phyloP scores from a whole-genome alignment of 768 basidiomycete genomes.

The Lactarius evosmus region DNA sequence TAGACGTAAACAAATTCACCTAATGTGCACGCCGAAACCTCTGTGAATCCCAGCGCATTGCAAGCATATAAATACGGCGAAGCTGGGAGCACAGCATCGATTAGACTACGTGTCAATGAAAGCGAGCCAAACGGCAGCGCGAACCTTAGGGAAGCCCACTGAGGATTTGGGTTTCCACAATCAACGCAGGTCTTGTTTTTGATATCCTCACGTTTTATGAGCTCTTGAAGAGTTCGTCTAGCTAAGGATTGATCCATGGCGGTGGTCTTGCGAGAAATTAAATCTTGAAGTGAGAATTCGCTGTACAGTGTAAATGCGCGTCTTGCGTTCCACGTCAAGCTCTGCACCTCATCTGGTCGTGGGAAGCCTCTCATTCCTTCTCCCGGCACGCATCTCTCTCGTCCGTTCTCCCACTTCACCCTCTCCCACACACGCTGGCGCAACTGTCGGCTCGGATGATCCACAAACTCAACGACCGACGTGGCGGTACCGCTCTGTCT shows the following conservation, averaged over 20 bases:
- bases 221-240: conserved; percentile 69
- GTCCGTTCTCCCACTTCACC: conserved; percentile 25
- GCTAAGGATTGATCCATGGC: conserved; percentile 58
- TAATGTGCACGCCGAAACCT: conserved; percentile 93
- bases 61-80: conserved; percentile 88
- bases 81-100: conserved; percentile 41
- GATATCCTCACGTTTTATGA: conserved; percentile 68
- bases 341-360: neutral
- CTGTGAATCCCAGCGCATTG: conserved; percentile 83
- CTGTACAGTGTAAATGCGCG: neutral
- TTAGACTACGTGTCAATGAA: neutral
- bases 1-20: conserved; percentile 38
- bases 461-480: conserved; percentile 56
- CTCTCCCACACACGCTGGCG: conserved; percentile 14
- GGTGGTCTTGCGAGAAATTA: conserved; percentile 4
- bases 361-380: conserved; percentile 4
- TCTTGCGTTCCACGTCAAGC: neutral
- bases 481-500: conserved; percentile 32
- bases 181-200: conserved; percentile 78
- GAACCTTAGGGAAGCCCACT: conserved; percentile 88
- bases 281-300: conserved; percentile 9
- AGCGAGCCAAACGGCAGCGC: conserved; percentile 12
- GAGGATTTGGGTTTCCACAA: conserved; percentile 86
- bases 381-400: neutral
- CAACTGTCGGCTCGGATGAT: conserved; percentile 46